Base-by-base conservation (phyloP, 257 asterid species). In the Capsicum rhomboideum region DNA sequence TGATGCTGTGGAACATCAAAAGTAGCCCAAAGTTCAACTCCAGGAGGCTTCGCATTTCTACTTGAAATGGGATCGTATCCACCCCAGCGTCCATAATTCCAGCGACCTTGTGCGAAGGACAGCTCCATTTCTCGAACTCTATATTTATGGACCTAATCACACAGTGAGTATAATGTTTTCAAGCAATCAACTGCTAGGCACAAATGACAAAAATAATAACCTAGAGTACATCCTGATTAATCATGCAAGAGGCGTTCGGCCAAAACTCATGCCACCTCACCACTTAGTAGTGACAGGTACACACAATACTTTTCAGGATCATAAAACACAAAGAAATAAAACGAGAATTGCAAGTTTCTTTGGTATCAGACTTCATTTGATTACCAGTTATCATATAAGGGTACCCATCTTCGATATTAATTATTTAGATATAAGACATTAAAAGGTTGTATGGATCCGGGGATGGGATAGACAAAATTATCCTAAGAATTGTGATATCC, bases 81-180 rank as follows among this genome's bases (percentile, higher is more conserved):
- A 54, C 99, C 99, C 99, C 99, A 97, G 6, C 89, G 91, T 84
- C 93, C 97, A 84, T 97, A 97, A 86, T 94, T 97, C 99, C 98
- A 97, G 46, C 98, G 96, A 52, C 99, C 99, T 89, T 95, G 99
- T 18, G 99, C 93, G 89, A 93, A 97, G 21, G 99, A 95, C 75
- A 97, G 88, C 91, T 95, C 98, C 99, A 97, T 90, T 86, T 97
- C 98, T 82, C 92, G 93, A 50, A 97, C 81, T 86, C 84, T 93
- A 86, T 93, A 95, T 90, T 95, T 97, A 86, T 92, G 97, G 64
- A 91, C 95, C 99, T 97, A 91, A 84, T 89, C 52, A 18, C 79
- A 87, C 88, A 89, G 78, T n/a, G 52, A 83, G 34, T 58, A 20
- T 13, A 44, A 46, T 55, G 10, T 9, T 85, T 74, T 55, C 80